A percentile compares a stretch with the other conserved stretches of the same genome.
These are phyloP conservation scores for Coriaria nepalensis DNA, from an alignment of 306 rosid genomes.

Conservation along the genomic window DNA sequence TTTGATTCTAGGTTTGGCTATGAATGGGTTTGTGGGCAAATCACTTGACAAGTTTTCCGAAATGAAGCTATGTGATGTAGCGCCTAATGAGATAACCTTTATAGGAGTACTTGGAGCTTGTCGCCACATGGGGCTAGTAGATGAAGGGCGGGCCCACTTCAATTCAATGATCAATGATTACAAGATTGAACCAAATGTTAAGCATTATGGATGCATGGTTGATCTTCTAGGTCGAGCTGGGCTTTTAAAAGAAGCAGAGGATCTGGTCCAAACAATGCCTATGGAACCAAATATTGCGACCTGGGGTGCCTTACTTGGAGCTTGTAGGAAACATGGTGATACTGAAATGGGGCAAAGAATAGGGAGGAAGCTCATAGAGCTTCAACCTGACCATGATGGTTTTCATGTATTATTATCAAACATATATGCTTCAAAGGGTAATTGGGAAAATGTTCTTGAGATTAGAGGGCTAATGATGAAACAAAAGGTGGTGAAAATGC, in stretches of 20 bases:
- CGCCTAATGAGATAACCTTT: conserved; percentile 78
- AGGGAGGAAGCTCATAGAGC: conserved; percentile 62
- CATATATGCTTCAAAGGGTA: conserved; percentile 69
- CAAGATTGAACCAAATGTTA: conserved; percentile 54
- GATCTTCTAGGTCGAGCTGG: conserved; percentile 87
- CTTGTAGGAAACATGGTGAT: conserved; percentile 56
- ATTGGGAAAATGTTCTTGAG: conserved; percentile 57
- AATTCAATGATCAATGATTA: conserved; percentile 46
- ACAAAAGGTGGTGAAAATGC: conserved; percentile 57
- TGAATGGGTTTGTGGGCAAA: conserved; percentile 54
- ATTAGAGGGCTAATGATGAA: conserved; percentile 51
- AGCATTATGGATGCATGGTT: conserved; percentile 80
- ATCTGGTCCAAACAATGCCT: conserved; percentile 58
- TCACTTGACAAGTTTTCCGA: conserved; percentile 45
- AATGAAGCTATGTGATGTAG: conserved; percentile 32
- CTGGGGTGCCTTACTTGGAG: conserved; percentile 87
- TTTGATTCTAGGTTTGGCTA: conserved; percentile 63
- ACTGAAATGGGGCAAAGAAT: conserved; percentile 60
- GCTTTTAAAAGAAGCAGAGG: conserved; percentile 70
- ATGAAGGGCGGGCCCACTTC: conserved; percentile 57
- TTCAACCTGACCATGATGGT: conserved; percentile 75
- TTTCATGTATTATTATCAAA: conserved; percentile 64
- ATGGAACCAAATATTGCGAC: conserved; percentile 61
- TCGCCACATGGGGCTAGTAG: conserved; percentile 76
- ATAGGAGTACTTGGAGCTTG: conserved; percentile 80